A percentile compares a stretch with the other conserved stretches of the same genome.
phyloP scores from a whole-genome alignment of 2,329 filamentous ascomycete genomes.

The Paecilomyces variotii region DNA sequence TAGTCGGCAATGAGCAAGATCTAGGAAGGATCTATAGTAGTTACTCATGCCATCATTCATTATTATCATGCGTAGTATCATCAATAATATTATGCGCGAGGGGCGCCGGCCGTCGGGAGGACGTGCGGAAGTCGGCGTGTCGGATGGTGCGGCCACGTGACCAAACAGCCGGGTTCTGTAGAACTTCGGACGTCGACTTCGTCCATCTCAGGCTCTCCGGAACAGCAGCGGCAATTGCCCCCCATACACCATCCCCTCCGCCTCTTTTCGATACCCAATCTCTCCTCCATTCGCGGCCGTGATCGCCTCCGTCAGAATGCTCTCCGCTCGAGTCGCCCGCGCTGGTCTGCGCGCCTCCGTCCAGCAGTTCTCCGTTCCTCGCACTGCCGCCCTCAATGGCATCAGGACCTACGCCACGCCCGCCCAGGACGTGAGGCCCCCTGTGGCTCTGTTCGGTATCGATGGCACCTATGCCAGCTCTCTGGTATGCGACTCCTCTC shows the following conservation, averaged over 20 bases:
- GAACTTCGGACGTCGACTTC: constrained; percentile 1
- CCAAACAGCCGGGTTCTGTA: neutral
- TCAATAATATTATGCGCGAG: neutral
- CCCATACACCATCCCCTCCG: neutral
- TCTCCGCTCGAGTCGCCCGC: constrained; percentile 49
- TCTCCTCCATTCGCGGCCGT: neutral
- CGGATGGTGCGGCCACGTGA: neutral
- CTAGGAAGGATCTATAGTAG: no score
- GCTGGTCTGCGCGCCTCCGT: constrained; percentile 49
- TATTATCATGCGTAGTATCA: no score
- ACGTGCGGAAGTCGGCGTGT: neutral
- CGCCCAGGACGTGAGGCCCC: constrained; percentile 65
- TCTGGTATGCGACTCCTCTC: constrained; percentile 61
- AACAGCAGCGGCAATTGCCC: neutral
- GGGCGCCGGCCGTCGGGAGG: neutral
- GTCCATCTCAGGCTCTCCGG: neutral
- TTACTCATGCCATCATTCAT: no score
- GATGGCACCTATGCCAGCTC: constrained; percentile 98
- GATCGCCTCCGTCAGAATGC: constrained; percentile 31
- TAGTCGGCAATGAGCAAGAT: no score
- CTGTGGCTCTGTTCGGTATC: constrained; percentile 85
- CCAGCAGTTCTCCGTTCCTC: constrained; percentile 34
- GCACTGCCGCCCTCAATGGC: constrained; percentile 32
- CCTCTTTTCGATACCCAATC: neutral
- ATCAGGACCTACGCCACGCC: constrained; percentile 70